Base-by-base conservation (phyloP, 1,284 basidiomycete genomes). In the Porogramme epimiltina region DNA sequence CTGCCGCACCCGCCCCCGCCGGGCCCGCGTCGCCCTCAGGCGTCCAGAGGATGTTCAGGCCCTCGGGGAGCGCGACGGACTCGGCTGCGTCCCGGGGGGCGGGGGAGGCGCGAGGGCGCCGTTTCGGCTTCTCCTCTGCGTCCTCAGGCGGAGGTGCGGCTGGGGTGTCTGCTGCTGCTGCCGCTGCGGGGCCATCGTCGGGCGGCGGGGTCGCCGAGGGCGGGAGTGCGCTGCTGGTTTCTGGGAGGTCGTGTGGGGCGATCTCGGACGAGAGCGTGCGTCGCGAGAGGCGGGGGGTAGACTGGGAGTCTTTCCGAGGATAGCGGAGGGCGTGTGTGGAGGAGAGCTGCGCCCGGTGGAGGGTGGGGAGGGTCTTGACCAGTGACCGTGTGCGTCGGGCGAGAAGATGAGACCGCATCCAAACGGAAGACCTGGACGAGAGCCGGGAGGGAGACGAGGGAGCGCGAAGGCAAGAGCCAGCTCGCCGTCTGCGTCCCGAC, bases 11-110 rank as follows among this genome's bases (percentile, higher is more conserved):
- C 28, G 28, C 28, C 9, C 28, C 28, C 28, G 28, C 5, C 34
- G 34, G 13, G 34, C 34, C 34, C 13, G 10, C 10, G 28, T 31
- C 59, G 37, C 68, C 67, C 39, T 77, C 76, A 1, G 84, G 79
- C 3, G 75, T 64, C 84, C 85, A 91, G n/a, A 91, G 73, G 49
- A 90, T 79, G 58, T 84, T 73, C 49, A 85, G 68, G 23, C 71
- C 80, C 19, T 72, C 60, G 0, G 86, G 86, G 1, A 88, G 71
- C 37, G 77, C 70, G 15, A 77, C 62, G 6, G 55, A 33, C n/a
- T 62, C 61, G 18, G 54, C 10, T 11, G 62, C 60, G 41, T 60
- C 62, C 42, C 31, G 47, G 18, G 56, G 46, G 15, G 44, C 42
- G 15, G 58, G 42, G 33, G 57, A 47, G 2, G 64, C 34, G 48